Conservation (phyloP, 805 yeast genomes). For the Ogataea minuta region DNA sequence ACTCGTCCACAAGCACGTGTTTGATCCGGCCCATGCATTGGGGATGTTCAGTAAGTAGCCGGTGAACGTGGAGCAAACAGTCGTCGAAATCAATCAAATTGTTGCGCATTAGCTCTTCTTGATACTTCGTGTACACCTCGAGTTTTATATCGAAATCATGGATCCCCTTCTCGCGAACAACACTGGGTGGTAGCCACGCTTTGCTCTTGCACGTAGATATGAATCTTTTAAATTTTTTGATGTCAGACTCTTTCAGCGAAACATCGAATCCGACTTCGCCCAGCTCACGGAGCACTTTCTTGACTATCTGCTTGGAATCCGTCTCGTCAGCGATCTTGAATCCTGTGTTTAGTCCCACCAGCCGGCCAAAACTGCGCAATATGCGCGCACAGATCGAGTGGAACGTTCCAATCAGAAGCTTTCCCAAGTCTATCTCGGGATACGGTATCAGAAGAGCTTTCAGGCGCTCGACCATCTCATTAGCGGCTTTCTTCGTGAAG, state of each 20-base stretch:
- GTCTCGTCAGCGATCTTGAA: slow-evolving; percentile 64
- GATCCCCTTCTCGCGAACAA: slow-evolving; percentile 23
- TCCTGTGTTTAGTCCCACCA: slow-evolving; percentile 40
- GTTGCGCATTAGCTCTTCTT: slow-evolving; percentile 41
- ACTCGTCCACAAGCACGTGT: slow-evolving; percentile 89
- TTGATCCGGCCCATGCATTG: slow-evolving; percentile 48
- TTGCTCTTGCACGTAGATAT: slow-evolving; percentile 58
- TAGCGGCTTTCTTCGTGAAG: slow-evolving; percentile 90
- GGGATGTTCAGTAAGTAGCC: slow-evolving; percentile 43
- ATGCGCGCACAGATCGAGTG: slow-evolving; percentile 76
- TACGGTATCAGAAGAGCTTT: slow-evolving; percentile 31
- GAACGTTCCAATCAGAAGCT: slow-evolving; percentile 79
- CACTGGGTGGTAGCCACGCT: slow-evolving; percentile 45
- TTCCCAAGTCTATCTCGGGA: slow-evolving; percentile 35
- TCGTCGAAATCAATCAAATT: slow-evolving; percentile 80
- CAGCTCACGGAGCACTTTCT: slow-evolving; percentile 31
- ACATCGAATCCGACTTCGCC: slow-evolving; percentile 15
- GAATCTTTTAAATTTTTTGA: slow-evolving; percentile 39
- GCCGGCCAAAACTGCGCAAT: slow-evolving; percentile 52
- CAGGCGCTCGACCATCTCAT: slow-evolving; percentile 74
- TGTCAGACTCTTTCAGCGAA: slow-evolving; percentile 37
- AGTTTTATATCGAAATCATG: slow-evolving; percentile 33
- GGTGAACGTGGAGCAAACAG: slow-evolving; percentile 55
- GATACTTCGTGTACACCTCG: slow-evolving; percentile 51
- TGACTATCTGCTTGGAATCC: slow-evolving; percentile 51